A percentile compares a stretch with the other conserved stretches of the same genome.
These are phyloP conservation scores for Floccularia luteovirens DNA, from an alignment of 768 basidiomycete species.

Conservation along the genomic window DNA sequence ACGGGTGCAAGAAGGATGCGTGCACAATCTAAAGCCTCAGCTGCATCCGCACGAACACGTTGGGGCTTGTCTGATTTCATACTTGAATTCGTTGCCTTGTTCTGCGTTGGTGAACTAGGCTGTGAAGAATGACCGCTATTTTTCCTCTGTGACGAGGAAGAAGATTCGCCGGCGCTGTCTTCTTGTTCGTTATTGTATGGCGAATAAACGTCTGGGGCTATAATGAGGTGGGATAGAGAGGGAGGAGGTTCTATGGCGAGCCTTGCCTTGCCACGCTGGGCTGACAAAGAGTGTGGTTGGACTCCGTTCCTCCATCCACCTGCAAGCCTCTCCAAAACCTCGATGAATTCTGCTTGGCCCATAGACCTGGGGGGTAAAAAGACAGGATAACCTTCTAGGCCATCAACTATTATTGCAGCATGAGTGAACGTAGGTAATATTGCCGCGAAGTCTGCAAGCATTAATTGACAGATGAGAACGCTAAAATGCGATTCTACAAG, in stretches of 20 bases:
- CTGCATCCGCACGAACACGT: constrained; percentile 32
- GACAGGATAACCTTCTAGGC: constrained; percentile 82
- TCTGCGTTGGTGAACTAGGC: background rate
- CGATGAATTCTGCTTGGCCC: constrained; percentile 86
- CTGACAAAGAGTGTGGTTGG: constrained; percentile 44
- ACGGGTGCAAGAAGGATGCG: constrained; percentile 74
- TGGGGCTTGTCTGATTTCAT: constrained; percentile 8
- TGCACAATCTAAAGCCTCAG: constrained; percentile 54
- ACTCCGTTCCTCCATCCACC: constrained; percentile 66
- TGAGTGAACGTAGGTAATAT: constrained; percentile 60
- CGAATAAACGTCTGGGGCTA: constrained; percentile 9
- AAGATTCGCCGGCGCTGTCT: background rate
- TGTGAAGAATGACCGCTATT: background rate
- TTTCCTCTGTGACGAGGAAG: background rate
- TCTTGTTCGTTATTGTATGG: background rate
- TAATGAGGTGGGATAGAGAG: constrained; percentile 16
- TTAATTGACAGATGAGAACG: constrained; percentile 63
- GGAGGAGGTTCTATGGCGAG: constrained; percentile 37
- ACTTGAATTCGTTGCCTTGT: constrained; percentile 8
- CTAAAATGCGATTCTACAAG: constrained; percentile 84
- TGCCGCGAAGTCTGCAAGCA: constrained; percentile 67
- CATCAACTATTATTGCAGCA: constrained; percentile 65
- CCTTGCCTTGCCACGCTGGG: constrained; percentile 27
- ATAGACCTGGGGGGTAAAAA: constrained; percentile 84
- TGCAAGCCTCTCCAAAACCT: constrained; percentile 76